Evolutionary conservation across 2,329 filamentous ascomycete species (phyloP).

Genomic region (Fusarium sublunatum): DNA sequence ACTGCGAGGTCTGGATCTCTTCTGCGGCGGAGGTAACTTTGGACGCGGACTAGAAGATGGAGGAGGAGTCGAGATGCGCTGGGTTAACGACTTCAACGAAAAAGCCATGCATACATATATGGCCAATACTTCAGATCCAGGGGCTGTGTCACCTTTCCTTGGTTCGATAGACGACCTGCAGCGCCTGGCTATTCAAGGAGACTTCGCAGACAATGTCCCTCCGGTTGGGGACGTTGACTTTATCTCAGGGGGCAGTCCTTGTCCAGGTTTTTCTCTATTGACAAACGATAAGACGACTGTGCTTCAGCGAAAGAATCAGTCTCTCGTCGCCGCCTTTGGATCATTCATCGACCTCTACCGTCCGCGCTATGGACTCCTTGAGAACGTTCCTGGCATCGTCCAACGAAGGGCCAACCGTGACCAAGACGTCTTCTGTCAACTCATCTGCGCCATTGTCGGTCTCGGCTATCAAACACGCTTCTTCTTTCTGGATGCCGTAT

Average conservation of each 20-base stretch:
- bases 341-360: conserved; percentile 80
- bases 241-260: conserved; percentile 79
- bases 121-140: conserved; percentile 66
- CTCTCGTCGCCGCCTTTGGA: conserved; percentile 80
- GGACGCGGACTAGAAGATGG: conserved; percentile 81
- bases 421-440: conserved; percentile 77
- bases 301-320: conserved; percentile 74
- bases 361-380: conserved; percentile 78
- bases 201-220: conserved; percentile 62
- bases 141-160: conserved; percentile 65
- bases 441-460: conserved; percentile 78
- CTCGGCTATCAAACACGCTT: conserved; percentile 81
- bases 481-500: conserved; percentile 75
- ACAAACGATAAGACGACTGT: conserved; percentile 68
- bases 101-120: conserved; percentile 78
- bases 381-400: conserved; percentile 79
- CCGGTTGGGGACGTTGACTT: conserved; percentile 73
- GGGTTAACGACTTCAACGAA: conserved; percentile 74
- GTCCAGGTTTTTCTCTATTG: conserved; percentile 77
- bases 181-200: conserved; percentile 63
- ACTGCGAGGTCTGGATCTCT: conserved; percentile 75
- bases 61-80: conserved; percentile 71
- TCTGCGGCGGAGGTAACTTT: conserved; percentile 82
- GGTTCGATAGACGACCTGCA: conserved; percentile 80
- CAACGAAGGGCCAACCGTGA: conserved; percentile 57